Base-by-base conservation (phyloP, 2,329 filamentous ascomycete genomes). In the Pyrenophora tritici-repentis region DNA sequence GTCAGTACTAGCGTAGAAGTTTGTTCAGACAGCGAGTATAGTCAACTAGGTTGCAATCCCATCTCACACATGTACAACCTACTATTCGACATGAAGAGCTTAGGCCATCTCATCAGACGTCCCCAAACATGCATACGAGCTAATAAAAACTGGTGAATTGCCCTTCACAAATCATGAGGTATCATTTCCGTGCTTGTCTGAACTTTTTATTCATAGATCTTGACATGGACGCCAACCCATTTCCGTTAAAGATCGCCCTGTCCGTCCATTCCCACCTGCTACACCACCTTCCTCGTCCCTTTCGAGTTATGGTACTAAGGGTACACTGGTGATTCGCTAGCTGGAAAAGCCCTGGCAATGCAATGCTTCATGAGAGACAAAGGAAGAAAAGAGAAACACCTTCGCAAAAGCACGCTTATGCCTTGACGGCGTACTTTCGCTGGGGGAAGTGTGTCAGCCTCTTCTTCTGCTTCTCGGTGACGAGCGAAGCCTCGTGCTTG, bases 341-440 rank as follows among this genome's bases (percentile, higher is more conserved):
- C 61, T 67, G 66, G 63, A 67, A 70, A 71, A 69, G 66, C 68
- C 63, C 70, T 68, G 69, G 68, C 68, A 68, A 72, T 72, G 70
- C 70, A 73, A 73, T 73, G 70, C 69, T 73, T 71, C 68, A 63
- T 70, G 66, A 72, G 65, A 71, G 62, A 70, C 57, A 66, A 67
- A 70, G 63, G 61, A 68, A 68, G 62, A 69, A 70, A 66, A 68
- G 63, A 65, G 67, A 66, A 67, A 66, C 67, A 51, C 62, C 63
- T 55, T 59, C 51, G 38, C 52, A 52, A 59, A 51, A 56, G 54
- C 49, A 63, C 66, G 62, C 50, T 59, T 76, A 72, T 75, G 92
- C 94, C 93, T 97, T 99, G 80, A 99, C 90, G 80, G 94, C 94
- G 81, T 88, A 99, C 84, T 96, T 97, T 82, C 94, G 88, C 85